Evolutionary conservation across 306 rosid species (phyloP), one percentile per base, ranked within the genome.

Genomic region (Sesbania bispinosa): DNA sequence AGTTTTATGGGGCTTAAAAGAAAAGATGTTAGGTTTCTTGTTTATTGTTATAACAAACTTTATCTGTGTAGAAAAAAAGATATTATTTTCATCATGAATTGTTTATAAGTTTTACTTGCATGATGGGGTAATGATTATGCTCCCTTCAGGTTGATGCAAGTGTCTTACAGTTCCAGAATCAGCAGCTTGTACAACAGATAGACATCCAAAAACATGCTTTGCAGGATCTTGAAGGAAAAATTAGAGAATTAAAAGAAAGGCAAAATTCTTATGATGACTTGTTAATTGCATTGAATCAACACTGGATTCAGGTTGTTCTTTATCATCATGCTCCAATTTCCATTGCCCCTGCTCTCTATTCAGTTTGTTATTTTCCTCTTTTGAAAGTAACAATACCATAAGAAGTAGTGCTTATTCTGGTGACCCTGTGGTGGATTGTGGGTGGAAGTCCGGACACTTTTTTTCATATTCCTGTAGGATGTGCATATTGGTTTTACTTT

Each of bases 251-350:
- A 30, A 84, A 88, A 75, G 82, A 79, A 45, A 83, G 74, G 55
- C 90, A 87, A 81, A 85, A 79, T 70, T 82, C 88, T 14, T 87
- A 91, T 71, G 95, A 94, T 66, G 91, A 85, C 63, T 64, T 80
- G 63, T 77, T 94, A 79, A 89, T 94, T 74, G 67, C 73, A 45
- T 77, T 84, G 81, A 89, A 94, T 68, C 87, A 82, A 36, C 86
- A 76, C 13, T 91, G 97, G 99, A 86, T 80, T 85, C 93, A 89
- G 97, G 99, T 94, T 19, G 63, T 67, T 77, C 20, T 66, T 63
- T 59, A 45, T 68, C 61, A 24, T 61, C 43, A 15, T 65, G 47
- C 71, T 80, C 62, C 4, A 1, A 11, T 50, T 52, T 72, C 11
- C 19, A 4, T 63, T 21, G 14, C 7, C 41, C 0, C 27, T 35